Evolutionary conservation across 1,284 basidiomycete species (phyloP), one percentile per base, ranked within the genome.

Genomic region (Stygiomarasmius scandens): DNA sequence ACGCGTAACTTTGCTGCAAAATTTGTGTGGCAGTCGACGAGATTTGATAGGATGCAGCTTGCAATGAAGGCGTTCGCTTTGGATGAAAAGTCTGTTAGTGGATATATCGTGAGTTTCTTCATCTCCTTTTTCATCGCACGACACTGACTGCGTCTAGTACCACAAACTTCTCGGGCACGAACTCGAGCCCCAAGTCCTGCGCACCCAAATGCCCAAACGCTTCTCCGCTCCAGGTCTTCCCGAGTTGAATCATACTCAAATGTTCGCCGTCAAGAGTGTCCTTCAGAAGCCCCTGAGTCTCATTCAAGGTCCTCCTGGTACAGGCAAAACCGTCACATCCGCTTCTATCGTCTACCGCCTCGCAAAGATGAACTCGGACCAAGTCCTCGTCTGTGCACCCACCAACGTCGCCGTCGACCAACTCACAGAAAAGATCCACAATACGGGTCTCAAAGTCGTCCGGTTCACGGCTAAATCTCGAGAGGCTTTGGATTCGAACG

Each of bases 371-470:
- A 98, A 98, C 69, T 95, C 95, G 0, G 97, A 97, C 29, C 97
- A 98, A 74, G 97, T 99, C 23, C 90, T 99, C 44, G 97, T 99
- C 58, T 97, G 96, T 71, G 97, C 97, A 1, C 97, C 97, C 0
- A 99, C 97, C 55, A 99, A 99, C 77, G 97, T 99, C 63, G 97
- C 97, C 48, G 97, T 99, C 56, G 97, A 99, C 72, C 97, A 99
- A 71, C 84, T 99, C 56, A 97, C 96, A 19, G 97, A 98, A 76
- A 99, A 99, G 80, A 98, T 99, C 60, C 96, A 99, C 70, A 79
- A 89, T 23, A 98, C 97, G 6, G 96, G 97, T 0, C 82, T 99
- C 65, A 98, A 98, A 74, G 97, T 98, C 59, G 97, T 99, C 48
- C 93, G 97, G 48, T 81, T 99, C 24, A 97, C 95, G 1, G 97